Conservation (phyloP, 78 protist genomes). For the Dictyostelium intermedium region DNA sequence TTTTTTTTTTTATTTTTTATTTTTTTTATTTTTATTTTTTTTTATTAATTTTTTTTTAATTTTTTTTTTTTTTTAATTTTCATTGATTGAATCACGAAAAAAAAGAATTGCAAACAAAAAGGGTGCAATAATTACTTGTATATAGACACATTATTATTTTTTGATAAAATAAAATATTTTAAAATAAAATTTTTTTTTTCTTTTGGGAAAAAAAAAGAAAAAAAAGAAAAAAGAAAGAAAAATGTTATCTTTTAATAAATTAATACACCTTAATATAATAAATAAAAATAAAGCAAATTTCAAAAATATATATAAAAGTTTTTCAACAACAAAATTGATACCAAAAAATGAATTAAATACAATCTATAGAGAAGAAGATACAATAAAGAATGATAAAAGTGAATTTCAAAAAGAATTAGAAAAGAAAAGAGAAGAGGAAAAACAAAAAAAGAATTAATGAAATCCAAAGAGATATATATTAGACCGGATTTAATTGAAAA, state of each 20-base stretch:
- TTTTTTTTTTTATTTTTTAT: too few relatives aligned
- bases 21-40: too few relatives aligned
- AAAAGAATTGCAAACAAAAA: too few relatives aligned
- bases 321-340: neutral
- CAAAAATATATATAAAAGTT: too few relatives aligned
- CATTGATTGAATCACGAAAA: neutral
- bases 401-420: neutral
- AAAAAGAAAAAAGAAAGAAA: too few relatives aligned
- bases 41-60: too few relatives aligned
- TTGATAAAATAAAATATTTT: too few relatives aligned
- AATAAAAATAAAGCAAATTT: too few relatives aligned
- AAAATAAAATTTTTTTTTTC: too few relatives aligned
- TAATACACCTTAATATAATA: too few relatives aligned
- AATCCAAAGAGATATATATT: neutral
- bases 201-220: too few relatives aligned
- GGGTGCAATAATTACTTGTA: neutral
- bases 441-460: neutral
- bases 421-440: neutral
- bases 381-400: neutral
- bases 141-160: neutral
- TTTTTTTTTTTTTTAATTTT: too few relatives aligned
- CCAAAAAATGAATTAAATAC: neutral
- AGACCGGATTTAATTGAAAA: neutral
- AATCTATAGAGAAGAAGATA: neutral
- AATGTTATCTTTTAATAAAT: neutral